A percentile compares a stretch with the other conserved stretches of the same genome.
These are phyloP conservation scores for Cordyceps cicadae DNA, from an alignment of 2,329 filamentous ascomycete genomes.

Conservation along the genomic window DNA sequence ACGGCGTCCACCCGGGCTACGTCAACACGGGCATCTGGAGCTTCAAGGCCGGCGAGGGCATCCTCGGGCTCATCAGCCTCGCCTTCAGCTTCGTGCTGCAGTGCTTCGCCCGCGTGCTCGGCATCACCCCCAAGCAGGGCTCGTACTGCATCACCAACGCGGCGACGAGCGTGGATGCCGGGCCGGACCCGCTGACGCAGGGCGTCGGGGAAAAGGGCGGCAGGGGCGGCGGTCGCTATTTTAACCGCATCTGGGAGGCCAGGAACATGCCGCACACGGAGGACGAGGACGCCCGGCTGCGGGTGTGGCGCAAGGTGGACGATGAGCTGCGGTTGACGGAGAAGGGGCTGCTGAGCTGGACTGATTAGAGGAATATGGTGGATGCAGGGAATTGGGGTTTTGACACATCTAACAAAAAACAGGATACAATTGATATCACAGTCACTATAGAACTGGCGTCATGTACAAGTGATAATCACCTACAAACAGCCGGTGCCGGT, in stretches of 20 bases:
- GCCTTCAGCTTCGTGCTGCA: not conserved
- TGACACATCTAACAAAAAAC: not conserved
- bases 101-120: constrained; percentile 1
- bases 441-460: no score
- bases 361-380: not conserved
- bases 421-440: not conserved
- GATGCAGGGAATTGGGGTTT: not conserved
- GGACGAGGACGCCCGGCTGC: constrained; percentile 7
- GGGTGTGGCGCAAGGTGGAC: constrained; percentile 13
- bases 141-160: constrained; percentile 12
- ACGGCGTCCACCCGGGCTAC: constrained; percentile 25
- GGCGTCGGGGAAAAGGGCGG: constrained; percentile 8
- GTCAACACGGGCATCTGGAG: constrained; percentile 24
- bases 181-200: constrained; percentile 6
- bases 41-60: constrained; percentile 9
- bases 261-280: constrained; percentile 8
- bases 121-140: constrained; percentile 10
- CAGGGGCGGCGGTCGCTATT: constrained; percentile 10
- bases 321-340: constrained; percentile 11
- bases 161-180: constrained; percentile 8
- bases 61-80: constrained; percentile 2
- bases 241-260: constrained; percentile 13
- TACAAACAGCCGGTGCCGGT: no score
- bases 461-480: no score
- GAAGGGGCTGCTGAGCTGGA: constrained; percentile 12